Conservation (phyloP, 1,139 yeast species). For the Magnusiomyces tetraspermus region DNA sequence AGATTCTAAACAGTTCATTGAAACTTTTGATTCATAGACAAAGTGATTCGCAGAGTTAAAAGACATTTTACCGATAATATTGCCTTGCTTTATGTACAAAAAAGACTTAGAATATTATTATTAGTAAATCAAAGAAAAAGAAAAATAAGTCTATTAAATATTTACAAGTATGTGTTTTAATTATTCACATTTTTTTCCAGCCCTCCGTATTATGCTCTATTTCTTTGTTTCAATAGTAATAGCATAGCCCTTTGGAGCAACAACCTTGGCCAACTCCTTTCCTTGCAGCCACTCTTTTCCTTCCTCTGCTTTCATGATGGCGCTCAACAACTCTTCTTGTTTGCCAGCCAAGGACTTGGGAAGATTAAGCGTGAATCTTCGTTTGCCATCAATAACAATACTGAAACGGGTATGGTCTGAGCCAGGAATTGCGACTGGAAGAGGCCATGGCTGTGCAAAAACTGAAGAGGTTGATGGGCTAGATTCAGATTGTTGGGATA, state of each 20-base stretch:
- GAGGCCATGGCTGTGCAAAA: constrained; percentile 35
- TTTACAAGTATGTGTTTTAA: background rate
- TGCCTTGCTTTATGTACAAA: no score
- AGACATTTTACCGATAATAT: no score
- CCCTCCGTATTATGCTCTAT: no score
- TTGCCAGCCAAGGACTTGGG: constrained; percentile 32
- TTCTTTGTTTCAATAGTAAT: constrained; percentile 19
- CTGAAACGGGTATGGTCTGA: constrained; percentile 14
- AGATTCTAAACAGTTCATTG: background rate
- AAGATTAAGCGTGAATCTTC: constrained; percentile 38
- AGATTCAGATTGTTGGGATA: background rate
- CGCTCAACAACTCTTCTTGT: constrained; percentile 28
- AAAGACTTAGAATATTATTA: no score
- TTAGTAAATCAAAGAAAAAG: no score
- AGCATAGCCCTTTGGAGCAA: constrained; percentile 20
- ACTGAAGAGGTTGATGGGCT: constrained; percentile 35
- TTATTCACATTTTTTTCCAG: no score
- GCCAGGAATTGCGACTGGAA: constrained; percentile 15
- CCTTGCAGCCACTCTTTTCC: constrained; percentile 17
- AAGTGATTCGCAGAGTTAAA: constrained; percentile 16
- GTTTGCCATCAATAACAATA: constrained; percentile 62
- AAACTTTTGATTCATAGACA: background rate
- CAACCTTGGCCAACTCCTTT: constrained; percentile 17
- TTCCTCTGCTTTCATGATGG: constrained; percentile 16
- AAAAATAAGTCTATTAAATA: no score